A percentile compares a stretch with the other conserved stretches of the same genome.
Conservation (phyloP, 164 flowering plant species). For the Macadamia integrifolia region DNA sequence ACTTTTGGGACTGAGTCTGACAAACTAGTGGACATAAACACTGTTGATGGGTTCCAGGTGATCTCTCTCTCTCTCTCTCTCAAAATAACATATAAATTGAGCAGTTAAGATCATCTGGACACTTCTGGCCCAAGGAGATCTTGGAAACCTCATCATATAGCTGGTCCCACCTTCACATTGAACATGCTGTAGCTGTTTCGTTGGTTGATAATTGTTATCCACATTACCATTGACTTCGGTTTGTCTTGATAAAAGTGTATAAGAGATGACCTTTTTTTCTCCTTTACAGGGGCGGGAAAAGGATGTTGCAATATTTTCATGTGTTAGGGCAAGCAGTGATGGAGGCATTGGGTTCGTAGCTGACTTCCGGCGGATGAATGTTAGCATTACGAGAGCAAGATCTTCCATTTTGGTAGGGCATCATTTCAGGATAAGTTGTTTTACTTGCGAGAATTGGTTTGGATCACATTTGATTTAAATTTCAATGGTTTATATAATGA, state of each 20-base stretch:
- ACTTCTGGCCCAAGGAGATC: background rate
- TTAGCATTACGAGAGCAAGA: conserved; percentile 93
- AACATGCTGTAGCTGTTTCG: background rate
- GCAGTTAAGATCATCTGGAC: background rate
- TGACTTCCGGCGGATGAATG: conserved; percentile 88
- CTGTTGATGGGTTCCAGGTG: conserved; percentile 97
- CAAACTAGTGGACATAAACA: conserved; percentile 75
- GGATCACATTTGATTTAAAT: background rate
- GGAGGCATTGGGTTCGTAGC: conserved; percentile 75
- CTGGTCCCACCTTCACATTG: background rate
- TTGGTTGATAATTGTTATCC: background rate
- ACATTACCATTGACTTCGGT: background rate
- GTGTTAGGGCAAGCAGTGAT: conserved; percentile 75
- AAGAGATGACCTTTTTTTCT: background rate
- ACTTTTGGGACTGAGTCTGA: conserved; percentile 63
- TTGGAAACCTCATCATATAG: background rate
- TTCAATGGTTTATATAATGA: background rate
- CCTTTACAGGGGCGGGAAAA: conserved; percentile 80
- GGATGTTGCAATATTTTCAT: conserved; percentile 88
- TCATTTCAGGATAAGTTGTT: background rate
- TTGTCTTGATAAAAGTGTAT: too few species aligned
- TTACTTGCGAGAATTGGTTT: background rate
- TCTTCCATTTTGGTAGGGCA: conserved; percentile 69
- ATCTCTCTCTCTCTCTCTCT: background rate
- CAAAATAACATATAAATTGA: background rate